Evolutionary conservation across 2,329 filamentous ascomycete genomes (phyloP), one percentile per base, ranked within the genome.

Genomic region (Cladosporium sp.): DNA sequence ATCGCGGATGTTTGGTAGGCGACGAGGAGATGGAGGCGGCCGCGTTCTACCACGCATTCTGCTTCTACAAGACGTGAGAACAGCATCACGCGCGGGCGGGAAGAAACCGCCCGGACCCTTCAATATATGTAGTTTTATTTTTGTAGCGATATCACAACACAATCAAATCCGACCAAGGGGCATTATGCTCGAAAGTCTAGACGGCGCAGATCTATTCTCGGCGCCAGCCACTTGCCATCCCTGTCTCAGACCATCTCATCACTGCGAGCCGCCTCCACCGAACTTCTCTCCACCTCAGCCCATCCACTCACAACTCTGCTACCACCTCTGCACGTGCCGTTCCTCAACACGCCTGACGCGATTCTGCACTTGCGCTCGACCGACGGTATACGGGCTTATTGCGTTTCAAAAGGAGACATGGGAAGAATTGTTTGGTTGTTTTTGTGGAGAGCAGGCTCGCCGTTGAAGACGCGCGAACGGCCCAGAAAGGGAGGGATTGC

Each of bases 11-110:
- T 57, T 68, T 87, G 41, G 88, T 96, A 44, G 86, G 82, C 1
- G 79, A 86, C 11, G 88, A 95, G 66, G 93, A 99, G 74, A 86
- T 95, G 80, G 91, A 97, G 68, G 93, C 93, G 39, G 89, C 86
- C 9, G 76, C 75, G 61, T 95, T 97, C 65, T 97, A 97, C 65
- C 82, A 95, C 61, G 91, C 88, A 1, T 97, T 97, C 64, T 96
- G 90, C 73, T 97, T 97, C 70, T 95, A 96, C 72, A 96, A 96
- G 75, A 44, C 48, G 13, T 51, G 37, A 48, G 2, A 36, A n/a
- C 32, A 4, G 13, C 11, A 15, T 34, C n/a, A 8, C 32, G 13
- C 13, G 32, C 7, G 32, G 7, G 27, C 24, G 15, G 5, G 24
- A n/a, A 7, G 15, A n/a, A 12, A 29, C 15, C 15, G 17, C 12